phyloP scores from a whole-genome alignment of 768 basidiomycete genomes.

The Boletus rex-veris region DNA sequence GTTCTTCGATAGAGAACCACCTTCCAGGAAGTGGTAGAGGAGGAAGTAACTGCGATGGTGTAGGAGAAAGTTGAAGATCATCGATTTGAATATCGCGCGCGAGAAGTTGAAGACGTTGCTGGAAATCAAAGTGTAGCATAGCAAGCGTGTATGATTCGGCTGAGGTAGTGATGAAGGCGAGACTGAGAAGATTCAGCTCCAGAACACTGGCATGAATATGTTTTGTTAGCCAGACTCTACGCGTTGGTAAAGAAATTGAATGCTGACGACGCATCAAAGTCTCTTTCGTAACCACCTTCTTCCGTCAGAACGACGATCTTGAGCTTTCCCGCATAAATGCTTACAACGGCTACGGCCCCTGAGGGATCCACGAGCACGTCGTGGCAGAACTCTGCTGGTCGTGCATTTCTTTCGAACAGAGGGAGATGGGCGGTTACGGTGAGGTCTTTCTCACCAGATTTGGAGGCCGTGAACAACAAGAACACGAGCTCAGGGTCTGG shows the following conservation, averaged over 20 bases:
- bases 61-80: conserved; percentile 48
- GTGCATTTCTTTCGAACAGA: conserved; percentile 54
- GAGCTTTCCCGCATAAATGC: conserved; percentile 68
- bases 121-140: conserved; percentile 65
- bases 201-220: conserved; percentile 42
- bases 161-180: conserved; percentile 52
- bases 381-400: conserved; percentile 68
- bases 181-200: conserved; percentile 64
- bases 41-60: conserved; percentile 44
- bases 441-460: conserved; percentile 33
- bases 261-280: conserved; percentile 65
- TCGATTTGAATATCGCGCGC: conserved; percentile 52
- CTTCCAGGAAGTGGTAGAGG: conserved; percentile 52
- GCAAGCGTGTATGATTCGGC: conserved; percentile 51
- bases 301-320: conserved; percentile 54
- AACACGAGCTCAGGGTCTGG: conserved; percentile 72
- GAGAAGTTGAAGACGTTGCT: conserved; percentile 58
- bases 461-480: conserved; percentile 46
- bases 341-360: conserved; percentile 57
- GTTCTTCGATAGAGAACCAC: conserved; percentile 38
- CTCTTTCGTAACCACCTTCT: conserved; percentile 49
- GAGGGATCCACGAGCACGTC: conserved; percentile 64
- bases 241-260: neutral
- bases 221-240: conserved; percentile 1
- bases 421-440: conserved; percentile 43